These are phyloP conservation scores for Xerocomus spinulosus DNA, from an alignment of 768 basidiomycete genomes.

Conservation along the genomic window DNA sequence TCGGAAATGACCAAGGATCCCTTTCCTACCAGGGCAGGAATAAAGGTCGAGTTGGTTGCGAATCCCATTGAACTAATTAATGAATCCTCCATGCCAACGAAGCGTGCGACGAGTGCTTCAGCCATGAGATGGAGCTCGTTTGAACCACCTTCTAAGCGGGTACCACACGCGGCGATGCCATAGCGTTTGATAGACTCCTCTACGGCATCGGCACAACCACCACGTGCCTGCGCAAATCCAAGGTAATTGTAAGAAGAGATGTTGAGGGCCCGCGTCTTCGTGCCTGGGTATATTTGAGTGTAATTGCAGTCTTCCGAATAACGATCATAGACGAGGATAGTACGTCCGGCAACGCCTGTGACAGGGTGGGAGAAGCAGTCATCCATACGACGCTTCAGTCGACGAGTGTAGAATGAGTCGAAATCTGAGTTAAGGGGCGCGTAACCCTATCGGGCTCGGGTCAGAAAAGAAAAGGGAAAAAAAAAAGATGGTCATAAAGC, in stretches of 20 bases:
- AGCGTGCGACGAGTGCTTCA: conserved; percentile 86
- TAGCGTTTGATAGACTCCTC: conserved; percentile 79
- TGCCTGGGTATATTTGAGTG: conserved; percentile 73
- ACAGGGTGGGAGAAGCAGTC: conserved; percentile 92
- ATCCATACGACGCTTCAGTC: conserved; percentile 90
- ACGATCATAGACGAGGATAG: conserved; percentile 82
- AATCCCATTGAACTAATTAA: conserved; percentile 95
- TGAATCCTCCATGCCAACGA: conserved; percentile 86
- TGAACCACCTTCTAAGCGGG: conserved; percentile 81
- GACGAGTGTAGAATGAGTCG: conserved; percentile 98
- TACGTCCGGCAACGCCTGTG: conserved; percentile 94
- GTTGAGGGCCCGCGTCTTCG: conserved; percentile 84
- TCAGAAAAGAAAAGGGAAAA: conserved; percentile 4
- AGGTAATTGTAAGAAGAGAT: conserved; percentile 99
- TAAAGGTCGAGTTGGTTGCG: conserved; percentile 89
- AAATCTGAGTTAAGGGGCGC: conserved; percentile 97
- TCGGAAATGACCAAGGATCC: conserved; percentile 96
- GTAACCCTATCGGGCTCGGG: conserved; percentile 63
- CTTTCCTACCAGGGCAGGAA: conserved; percentile 86
- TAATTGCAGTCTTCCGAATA: conserved; percentile 77
- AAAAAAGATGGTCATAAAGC: conserved; percentile 1
- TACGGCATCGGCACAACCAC: conserved; percentile 92
- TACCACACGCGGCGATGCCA: conserved; percentile 72
- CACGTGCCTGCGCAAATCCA: conserved; percentile 91
- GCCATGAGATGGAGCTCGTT: conserved; percentile 75